Base-by-base conservation (phyloP, 2,329 filamentous ascomycete species). In the Arthrobotrys megalospora region DNA sequence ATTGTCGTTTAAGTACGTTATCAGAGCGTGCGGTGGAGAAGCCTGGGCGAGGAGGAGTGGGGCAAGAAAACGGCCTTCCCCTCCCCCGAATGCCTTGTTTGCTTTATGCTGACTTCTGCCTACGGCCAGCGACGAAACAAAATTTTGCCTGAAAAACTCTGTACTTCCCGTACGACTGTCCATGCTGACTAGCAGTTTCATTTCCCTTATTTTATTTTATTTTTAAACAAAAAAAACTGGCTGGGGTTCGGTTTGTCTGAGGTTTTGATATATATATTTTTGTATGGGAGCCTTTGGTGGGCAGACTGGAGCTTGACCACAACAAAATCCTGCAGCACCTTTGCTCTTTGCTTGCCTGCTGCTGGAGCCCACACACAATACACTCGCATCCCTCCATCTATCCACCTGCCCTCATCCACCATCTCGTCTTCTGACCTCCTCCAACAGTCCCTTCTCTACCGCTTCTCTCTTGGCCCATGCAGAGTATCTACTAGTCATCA, bases 11-110 rank as follows among this genome's bases (percentile, higher is more conserved):
- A 60, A 43, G 55, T 60, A 43, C 55, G 36, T 60, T 38, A 36
- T 58, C 52, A 21, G 14, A 7, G 48, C 28, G 16, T 34, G 3
- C 11, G 55, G 34, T 43, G 34, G 55, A 24, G 55, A 41, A 43
- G 28, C 14, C 41, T 50, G 60, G 60, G 60, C n/a, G 60, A 64
- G 60, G 41, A 64, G 41, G 55, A 63, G 58, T 52, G 68, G 58
- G 66, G 66, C 66, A 62, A 71, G 34, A 50, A 69, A 69, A 64
- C 68, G 65, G 65, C 38, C 48, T 60, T 64, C 60, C 60, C 60
- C 60, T 64, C 60, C 38, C 60, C 60, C 60, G 55, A 60, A 28
- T 60, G 55, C 55, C 55, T 60, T 60, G 34, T 60, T 60, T 60
- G 34, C 55, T 60, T 11, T 36, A 21, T 38, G 32, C 52, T 58